Evolutionary conservation across 345 rosid species (phyloP).

Genomic region (Citrus maxima): DNA sequence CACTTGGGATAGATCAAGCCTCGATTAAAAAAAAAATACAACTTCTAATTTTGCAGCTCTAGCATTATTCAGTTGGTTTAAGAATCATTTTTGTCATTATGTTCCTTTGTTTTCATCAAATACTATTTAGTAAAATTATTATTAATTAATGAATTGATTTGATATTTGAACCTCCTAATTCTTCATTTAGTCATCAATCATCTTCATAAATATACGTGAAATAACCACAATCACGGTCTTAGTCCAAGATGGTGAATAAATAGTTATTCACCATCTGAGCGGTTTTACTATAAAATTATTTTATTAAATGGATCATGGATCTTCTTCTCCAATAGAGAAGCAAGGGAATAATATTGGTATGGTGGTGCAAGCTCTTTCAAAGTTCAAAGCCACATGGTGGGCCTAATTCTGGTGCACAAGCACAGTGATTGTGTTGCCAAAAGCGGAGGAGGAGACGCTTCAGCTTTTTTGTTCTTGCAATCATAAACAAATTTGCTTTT

Average conservation of each 20-base stretch:
- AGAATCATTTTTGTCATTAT: background rate
- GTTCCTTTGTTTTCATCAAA: background rate
- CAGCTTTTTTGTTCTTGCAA: conserved; percentile 20
- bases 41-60: background rate
- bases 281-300: too few species aligned
- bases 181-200: too few species aligned
- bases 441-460: conserved; percentile 20
- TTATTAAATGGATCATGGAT: background rate
- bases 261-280: too few species aligned
- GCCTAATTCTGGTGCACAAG: background rate
- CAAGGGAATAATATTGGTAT: background rate
- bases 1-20: background rate
- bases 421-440: conserved; percentile 19
- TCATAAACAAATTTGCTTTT: conserved; percentile 10
- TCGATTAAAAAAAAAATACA: background rate
- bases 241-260: too few species aligned
- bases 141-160: background rate
- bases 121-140: too few species aligned
- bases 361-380: too few species aligned
- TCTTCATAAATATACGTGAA: too few species aligned
- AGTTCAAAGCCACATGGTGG: conserved; percentile 6
- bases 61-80: background rate
- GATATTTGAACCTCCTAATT: background rate
- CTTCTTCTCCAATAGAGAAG: background rate
- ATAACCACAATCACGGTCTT: too few species aligned